Base-by-base conservation (phyloP, 176 grass and related monocot species). In the Puccinellia tenuiflora region DNA sequence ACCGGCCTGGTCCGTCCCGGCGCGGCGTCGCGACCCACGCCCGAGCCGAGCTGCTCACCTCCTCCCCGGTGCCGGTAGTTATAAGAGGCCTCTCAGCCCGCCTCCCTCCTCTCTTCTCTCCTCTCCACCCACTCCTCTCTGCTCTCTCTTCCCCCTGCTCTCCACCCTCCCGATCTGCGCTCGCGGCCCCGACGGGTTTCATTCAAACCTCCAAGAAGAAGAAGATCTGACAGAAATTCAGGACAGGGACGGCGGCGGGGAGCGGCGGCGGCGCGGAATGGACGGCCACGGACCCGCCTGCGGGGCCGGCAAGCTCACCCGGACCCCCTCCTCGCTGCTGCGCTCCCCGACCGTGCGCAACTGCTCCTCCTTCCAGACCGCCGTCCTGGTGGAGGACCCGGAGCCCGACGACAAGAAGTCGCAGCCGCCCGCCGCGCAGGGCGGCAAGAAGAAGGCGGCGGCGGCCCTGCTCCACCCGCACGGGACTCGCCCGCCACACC, bases 341-440 rank as follows among this genome's bases (percentile, higher is more conserved):
- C 92, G 94, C 30, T 97, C 94, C 37, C 90, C 94, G 20, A 94
- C 92, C 30, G 60, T 94, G 66, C 94, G 90, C 34, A 92, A 93
- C 85, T 90, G 83, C 79, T 45, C 84, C 26, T 90, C 86, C 40
- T 92, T 92, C 86, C 86, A 87, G 79, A 79, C 83, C 18, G 89
- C 17, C 17, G 29, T 91, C 12, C 86, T 91, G 5, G 85, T 88
- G 2, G 89, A 88, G 84, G 80, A 86, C 87, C 81, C 77, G 15
- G 88, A 97, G 68, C 90, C 85, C 39, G 89, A 91, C 70, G 77
- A 93, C 80, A 88, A 92, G 69, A 75, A 90, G 71, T 57, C 63
- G 21, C 73, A 86, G 46, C 35, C 35, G 28, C 68, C 67, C 21
- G 20, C 66, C 5, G 69, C 85, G 37, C 79, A 91, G 48, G 31